Conservation (phyloP, 192 early-diverging fungal genomes). For the Gigaspora rosea region DNA sequence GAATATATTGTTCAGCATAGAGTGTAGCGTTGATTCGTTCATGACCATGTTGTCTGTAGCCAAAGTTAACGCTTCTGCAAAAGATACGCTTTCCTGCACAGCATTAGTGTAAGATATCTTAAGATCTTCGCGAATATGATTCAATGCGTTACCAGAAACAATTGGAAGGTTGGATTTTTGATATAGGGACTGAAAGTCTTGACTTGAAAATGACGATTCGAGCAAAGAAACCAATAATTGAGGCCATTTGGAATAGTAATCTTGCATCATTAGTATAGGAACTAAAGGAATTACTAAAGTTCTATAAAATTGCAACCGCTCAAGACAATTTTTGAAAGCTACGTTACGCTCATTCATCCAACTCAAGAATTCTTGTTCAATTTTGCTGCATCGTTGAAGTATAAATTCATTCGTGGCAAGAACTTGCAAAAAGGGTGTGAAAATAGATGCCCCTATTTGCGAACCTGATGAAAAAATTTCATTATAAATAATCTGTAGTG, state of each 20-base stretch:
- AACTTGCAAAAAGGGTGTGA: not conserved
- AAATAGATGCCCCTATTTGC: slow-evolving; percentile 3
- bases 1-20: not conserved
- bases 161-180: too few relatives aligned
- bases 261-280: slow-evolving; percentile 1
- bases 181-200: slow-evolving; percentile 3
- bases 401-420: slow-evolving; percentile 7
- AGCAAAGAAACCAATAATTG: not conserved
- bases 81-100: not conserved
- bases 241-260: slow-evolving; percentile 27
- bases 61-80: not conserved
- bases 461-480: slow-evolving; percentile 1
- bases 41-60: not conserved
- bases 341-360: slow-evolving; percentile 25
- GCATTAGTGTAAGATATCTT: not conserved
- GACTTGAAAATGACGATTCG: slow-evolving; percentile 1
- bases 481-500: slow-evolving; percentile 15
- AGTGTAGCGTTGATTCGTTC: not conserved
- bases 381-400: not conserved
- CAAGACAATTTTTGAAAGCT: slow-evolving; percentile 8
- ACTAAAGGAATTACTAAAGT: slow-evolving; percentile 7
- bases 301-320: slow-evolving; percentile 20
- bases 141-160: not conserved
- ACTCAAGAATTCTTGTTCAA: slow-evolving; percentile 14
- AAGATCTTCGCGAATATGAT: not conserved